phyloP scores from a whole-genome alignment of 768 basidiomycete species.

The Mrakia blollopis region DNA sequence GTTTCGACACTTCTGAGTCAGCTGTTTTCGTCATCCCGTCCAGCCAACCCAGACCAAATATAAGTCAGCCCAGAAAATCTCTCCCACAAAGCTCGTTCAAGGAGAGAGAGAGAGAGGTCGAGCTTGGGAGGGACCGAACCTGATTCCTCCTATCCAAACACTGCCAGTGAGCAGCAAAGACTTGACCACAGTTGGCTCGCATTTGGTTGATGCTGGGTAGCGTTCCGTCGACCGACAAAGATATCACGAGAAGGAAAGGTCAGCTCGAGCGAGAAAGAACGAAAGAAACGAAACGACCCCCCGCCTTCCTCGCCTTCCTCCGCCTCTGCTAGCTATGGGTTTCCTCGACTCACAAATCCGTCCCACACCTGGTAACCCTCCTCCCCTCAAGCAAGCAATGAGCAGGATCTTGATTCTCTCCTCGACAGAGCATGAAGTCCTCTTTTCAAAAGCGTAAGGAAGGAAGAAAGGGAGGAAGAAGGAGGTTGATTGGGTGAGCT shows the following conservation, averaged over 20 bases:
- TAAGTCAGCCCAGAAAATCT: neutral
- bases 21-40: too few relatives aligned
- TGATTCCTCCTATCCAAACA: conserved; percentile 95
- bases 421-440: conserved; percentile 97
- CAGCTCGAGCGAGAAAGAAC: neutral
- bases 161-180: conserved; percentile 88
- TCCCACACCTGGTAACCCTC: conserved; percentile 89
- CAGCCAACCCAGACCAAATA: neutral
- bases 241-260: neutral
- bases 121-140: conserved; percentile 55
- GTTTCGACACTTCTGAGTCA: conserved; percentile 76
- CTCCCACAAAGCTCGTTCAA: neutral
- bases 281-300: neutral
- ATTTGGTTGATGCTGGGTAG: conserved; percentile 78
- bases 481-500: too few relatives aligned
- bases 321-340: neutral
- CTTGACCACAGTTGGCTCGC: conserved; percentile 78
- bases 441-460: conserved; percentile 55
- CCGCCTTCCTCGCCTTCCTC: neutral
- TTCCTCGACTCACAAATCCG: conserved; percentile 67
- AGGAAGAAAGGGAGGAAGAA: too few relatives aligned
- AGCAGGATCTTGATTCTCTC: conserved; percentile 78
- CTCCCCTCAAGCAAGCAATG: conserved; percentile 95
- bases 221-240: too few relatives aligned
- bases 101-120: neutral